These are phyloP conservation scores for Metarhizium robertsii DNA, from an alignment of 2,329 filamentous ascomycete genomes.

Conservation along the genomic window DNA sequence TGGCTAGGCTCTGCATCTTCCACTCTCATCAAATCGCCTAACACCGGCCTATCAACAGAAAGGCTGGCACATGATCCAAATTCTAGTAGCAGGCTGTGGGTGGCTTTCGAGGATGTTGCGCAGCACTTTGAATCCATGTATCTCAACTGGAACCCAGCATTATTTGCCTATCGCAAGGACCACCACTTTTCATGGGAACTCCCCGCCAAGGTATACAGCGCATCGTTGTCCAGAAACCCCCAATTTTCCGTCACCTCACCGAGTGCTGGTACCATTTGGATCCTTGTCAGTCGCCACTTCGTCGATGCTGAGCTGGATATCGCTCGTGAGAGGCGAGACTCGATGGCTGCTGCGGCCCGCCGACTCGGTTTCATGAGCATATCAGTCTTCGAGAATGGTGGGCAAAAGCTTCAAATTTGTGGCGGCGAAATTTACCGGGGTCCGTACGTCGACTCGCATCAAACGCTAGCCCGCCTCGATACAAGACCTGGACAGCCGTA, in stretches of 20 bases:
- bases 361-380: slow-evolving; percentile 79
- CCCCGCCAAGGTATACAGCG: slow-evolving; percentile 37
- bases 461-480: slow-evolving; percentile 68
- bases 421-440: slow-evolving; percentile 64
- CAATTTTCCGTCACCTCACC: slow-evolving; percentile 62
- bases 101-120: slow-evolving; percentile 75
- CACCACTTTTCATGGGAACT: slow-evolving; percentile 81
- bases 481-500: slow-evolving; percentile 31
- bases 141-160: slow-evolving; percentile 87
- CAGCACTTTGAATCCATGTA: slow-evolving; percentile 96
- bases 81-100: slow-evolving; percentile 81
- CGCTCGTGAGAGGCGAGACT: slow-evolving; percentile 32
- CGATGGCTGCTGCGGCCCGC: slow-evolving; percentile 35
- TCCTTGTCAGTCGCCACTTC: slow-evolving; percentile 82
- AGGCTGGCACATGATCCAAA: no score
- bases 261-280: slow-evolving; percentile 60
- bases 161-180: slow-evolving; percentile 77
- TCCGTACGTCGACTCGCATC: slow-evolving; percentile 89
- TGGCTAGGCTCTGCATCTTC: not conserved
- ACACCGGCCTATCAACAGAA: not conserved
- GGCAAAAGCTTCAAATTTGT: slow-evolving; percentile 63
- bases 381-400: slow-evolving; percentile 65
- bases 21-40: not conserved
- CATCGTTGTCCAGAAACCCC: slow-evolving; percentile 55
- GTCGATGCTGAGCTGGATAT: slow-evolving; percentile 55